Base-by-base conservation (phyloP, 352 stramenopile species). In the Phytophthora fragariaefolia region DNA sequence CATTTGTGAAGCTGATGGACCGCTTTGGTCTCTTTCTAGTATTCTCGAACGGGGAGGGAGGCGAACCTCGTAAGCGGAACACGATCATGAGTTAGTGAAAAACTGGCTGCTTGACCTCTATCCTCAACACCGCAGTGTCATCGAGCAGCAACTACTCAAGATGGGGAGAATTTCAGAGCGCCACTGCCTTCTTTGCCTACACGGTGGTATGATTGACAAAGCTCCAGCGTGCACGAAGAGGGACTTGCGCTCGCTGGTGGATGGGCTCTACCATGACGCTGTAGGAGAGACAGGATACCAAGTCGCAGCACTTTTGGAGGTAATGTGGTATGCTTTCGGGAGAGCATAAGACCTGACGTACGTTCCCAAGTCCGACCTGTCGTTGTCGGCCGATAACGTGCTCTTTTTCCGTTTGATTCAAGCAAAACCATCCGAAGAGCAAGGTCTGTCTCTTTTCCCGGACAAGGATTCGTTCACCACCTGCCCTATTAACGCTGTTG, bases 31-130 rank as follows among this genome's bases (percentile, higher is more conserved):
- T 63, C 23, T 30, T 58, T 48, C 27, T 63, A 12, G 62, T 36
- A 0, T 63, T 63, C 30, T 45, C 45, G 7, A 53, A 54, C 20
- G 46, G 61, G 3, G 26, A 40, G 13, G 23, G n/a, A 17, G 47
- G 47, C 6, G 20, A 58, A 24, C 24, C 18, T 4, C 27, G 53
- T 0, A 49, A 56, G 7, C 32, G 52, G 15, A 63, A 69, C 34
- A 59, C 52, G 0, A 27, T 63, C 8, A 69, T 63, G 47, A 43
- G 30, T 18, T 69, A 63, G 62, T 69, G 4, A 69, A 63, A 17
- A 63, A 63, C 36, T 69, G 53, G 52, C 18, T 69, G 47, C 53
- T 69, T 10, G 47, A 55, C 12, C 7, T 24, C 30, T 69, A 45
- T 13, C 62, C 53, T 10, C 45, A 58, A 15, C 34, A 48, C 42